Evolutionary conservation across 176 grass and related monocot genomes (phyloP).

Genomic region (Carex pumila): DNA sequence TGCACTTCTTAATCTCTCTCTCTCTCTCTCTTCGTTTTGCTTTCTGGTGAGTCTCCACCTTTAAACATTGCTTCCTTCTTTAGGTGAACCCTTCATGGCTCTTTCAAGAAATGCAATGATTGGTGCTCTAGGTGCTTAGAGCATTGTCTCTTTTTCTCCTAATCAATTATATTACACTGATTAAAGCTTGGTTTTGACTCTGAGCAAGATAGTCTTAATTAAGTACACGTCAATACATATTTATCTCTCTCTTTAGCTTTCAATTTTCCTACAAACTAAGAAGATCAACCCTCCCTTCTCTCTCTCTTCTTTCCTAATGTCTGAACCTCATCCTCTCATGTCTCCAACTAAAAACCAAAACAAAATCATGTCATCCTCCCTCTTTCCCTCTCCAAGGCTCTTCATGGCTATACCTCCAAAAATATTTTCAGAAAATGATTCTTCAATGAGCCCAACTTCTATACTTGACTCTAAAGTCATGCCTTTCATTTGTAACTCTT

Average conservation of each 20-base stretch:
- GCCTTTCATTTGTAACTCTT: slow-evolving; percentile 36
- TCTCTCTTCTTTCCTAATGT: slow-evolving; percentile 29
- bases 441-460: slow-evolving; percentile 83
- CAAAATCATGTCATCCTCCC: slow-evolving; percentile 13
- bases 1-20: background rate
- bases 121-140: slow-evolving; percentile 16
- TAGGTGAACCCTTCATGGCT: slow-evolving; percentile 9
- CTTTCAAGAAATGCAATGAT: slow-evolving; percentile 15
- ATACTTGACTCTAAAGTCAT: slow-evolving; percentile 70
- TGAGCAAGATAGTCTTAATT: background rate
- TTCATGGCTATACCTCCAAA: slow-evolving; percentile 48
- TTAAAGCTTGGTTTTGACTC: slow-evolving; percentile 18
- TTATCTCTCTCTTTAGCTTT: background rate
- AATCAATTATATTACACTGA: background rate
- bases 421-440: slow-evolving; percentile 36
- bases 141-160: background rate
- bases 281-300: background rate
- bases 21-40: slow-evolving; percentile 4
- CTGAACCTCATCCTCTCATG: slow-evolving; percentile 21
- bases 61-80: slow-evolving; percentile 18
- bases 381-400: slow-evolving; percentile 48
- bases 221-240: background rate
- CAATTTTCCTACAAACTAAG: background rate
- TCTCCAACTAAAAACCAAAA: slow-evolving; percentile 27
- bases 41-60: slow-evolving; percentile 28